A percentile compares a stretch with the other conserved stretches of the same genome.
Evolutionary conservation across 495 filamentous ascomycete genomes (phyloP).

Genomic region (Monascus purpureus): DNA sequence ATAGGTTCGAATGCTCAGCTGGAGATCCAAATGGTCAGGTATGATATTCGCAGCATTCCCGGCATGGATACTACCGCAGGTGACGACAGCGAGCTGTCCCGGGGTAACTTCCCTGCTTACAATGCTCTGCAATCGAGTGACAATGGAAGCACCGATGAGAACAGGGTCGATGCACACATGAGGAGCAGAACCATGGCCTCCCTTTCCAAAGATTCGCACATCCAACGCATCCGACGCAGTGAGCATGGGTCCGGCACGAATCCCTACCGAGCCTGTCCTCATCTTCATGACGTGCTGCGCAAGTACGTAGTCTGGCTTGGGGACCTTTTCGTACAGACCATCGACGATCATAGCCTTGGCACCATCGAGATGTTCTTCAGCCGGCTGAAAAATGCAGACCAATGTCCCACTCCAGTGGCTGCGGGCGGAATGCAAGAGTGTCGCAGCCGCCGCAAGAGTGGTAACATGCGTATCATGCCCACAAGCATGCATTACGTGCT

Average conservation of each 20-base stretch:
- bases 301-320: constrained; percentile 34
- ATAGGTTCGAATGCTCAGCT: constrained; percentile 31
- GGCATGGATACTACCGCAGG: constrained; percentile 36
- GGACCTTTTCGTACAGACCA: constrained; percentile 34
- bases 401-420: constrained; percentile 35
- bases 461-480: constrained; percentile 46
- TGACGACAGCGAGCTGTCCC: constrained; percentile 33
- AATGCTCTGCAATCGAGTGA: constrained; percentile 35
- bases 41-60: constrained; percentile 42
- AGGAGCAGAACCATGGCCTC: constrained; percentile 37
- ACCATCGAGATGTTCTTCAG: constrained; percentile 37
- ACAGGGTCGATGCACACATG: constrained; percentile 39
- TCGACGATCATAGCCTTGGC: constrained; percentile 42
- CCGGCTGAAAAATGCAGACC: constrained; percentile 40
- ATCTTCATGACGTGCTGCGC: constrained; percentile 39
- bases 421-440: constrained; percentile 17
- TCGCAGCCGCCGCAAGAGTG: constrained; percentile 35
- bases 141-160: constrained; percentile 32
- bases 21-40: constrained; percentile 30
- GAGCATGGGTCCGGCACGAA: constrained; percentile 27
- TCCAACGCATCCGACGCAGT: constrained; percentile 36
- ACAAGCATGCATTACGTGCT: constrained; percentile 42
- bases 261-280: constrained; percentile 28
- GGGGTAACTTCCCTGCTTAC: constrained; percentile 37
- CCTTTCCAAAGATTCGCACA: constrained; percentile 36